Evolutionary conservation across 2,329 filamentous ascomycete genomes (phyloP).

Genomic region (Trichoderma sp.): DNA sequence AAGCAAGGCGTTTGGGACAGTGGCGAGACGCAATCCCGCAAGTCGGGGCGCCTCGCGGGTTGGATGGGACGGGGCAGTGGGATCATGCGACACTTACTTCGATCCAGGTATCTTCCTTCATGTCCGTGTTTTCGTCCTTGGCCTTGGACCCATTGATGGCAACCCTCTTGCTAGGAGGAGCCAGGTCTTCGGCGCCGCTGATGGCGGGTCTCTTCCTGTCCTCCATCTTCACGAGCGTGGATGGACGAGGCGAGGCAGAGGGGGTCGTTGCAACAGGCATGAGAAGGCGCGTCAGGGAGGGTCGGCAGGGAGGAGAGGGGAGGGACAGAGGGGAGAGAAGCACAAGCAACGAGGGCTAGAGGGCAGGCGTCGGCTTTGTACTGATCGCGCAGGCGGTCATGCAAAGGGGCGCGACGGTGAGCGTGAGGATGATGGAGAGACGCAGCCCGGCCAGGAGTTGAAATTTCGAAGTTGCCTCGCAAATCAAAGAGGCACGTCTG

Average conservation of each 20-base stretch:
- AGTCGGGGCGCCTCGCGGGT: conserved; percentile 7
- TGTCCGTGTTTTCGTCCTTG: conserved; percentile 57
- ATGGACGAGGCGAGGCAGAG: conserved; percentile 71
- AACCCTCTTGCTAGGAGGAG: conserved; percentile 89
- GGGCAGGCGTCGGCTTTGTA: conserved; percentile 39
- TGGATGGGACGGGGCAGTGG: conserved; percentile 24
- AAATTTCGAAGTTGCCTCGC: conserved; percentile 49
- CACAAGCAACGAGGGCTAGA: conserved; percentile 33
- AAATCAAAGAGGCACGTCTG: conserved; percentile 41
- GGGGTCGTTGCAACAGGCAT: conserved; percentile 83
- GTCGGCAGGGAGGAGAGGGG: conserved; percentile 41
- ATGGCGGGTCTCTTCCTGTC: conserved; percentile 96
- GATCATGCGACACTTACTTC: conserved; percentile 60
- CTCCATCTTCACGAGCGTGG: conserved; percentile 94
- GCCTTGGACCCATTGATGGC: conserved; percentile 75
- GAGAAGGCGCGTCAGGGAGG: conserved; percentile 55
- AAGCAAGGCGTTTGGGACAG: neutral
- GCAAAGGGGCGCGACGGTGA: conserved; percentile 35
- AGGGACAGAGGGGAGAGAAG: conserved; percentile 26
- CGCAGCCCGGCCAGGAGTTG: conserved; percentile 42
- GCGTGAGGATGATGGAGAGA: conserved; percentile 38
- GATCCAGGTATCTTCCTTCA: conserved; percentile 62
- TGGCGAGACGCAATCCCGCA: neutral
- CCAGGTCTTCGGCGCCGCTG: conserved; percentile 76
- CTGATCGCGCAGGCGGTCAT: conserved; percentile 39